Evolutionary conservation across 2,329 filamentous ascomycete genomes (phyloP), one percentile per base, ranked within the genome.

Genomic region (Penicillium glabrum): DNA sequence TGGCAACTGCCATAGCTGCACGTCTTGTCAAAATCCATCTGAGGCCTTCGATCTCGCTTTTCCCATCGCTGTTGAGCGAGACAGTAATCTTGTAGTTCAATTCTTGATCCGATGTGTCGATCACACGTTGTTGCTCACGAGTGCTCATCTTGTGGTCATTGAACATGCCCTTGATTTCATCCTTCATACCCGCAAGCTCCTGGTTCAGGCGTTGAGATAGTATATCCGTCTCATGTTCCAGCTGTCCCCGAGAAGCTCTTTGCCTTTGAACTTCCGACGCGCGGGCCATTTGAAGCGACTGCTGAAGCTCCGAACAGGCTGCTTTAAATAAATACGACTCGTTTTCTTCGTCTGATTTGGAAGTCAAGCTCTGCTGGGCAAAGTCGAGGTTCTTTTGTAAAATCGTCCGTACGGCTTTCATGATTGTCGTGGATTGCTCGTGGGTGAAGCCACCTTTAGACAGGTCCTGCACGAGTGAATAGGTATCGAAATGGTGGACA

Each of bases 1-100:
- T 75, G 11, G 72, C 83, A 58, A 89, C 79, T 1, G 85, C 83
- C 57, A 85, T 77, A 14, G 86, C 85, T 1, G 86, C 85, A n/a
- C 86, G 77, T 46, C 86, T 76, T 10, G 86, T 89, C 56, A 89
- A 76, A 43, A 97, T 87, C 95, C 95, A 98, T 58, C 95, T 83
- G 48, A 99, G 79, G 1, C 88, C 89, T 74, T 99, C 95, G 48
- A 98, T 93, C 67, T 97, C 90, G 5, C 90, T 93, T 72, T 93
- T 93, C 47, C 89, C 87, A 73, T 98, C 95, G 60, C 91, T 95
- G 72, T 91, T 96, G 44, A 99, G 83, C 41, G 86, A 83, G 31
- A 96, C 91, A 23, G 90, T 96, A 73, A 99, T 98, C 73, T 96
- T 95, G 77, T 98, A 96, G 76, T 93, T 96, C 65, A 98, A 83